Conservation (phyloP, 345 rosid species). For the Aquilaria sinensis region DNA sequence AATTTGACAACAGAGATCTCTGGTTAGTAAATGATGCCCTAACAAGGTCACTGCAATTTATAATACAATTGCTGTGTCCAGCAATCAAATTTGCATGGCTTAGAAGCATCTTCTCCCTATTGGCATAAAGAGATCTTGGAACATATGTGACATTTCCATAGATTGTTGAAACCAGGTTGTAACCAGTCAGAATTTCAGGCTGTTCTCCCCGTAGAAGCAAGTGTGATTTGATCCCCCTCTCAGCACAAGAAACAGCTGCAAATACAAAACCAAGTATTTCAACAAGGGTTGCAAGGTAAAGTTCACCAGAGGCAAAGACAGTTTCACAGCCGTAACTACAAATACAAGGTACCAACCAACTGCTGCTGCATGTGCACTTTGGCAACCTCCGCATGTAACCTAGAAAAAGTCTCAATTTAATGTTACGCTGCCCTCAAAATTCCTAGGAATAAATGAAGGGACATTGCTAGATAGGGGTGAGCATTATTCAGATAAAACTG, state of each 20-base stretch:
- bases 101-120: conserved; percentile 53
- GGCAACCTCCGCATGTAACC: conserved; percentile 98
- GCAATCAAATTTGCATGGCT: conserved; percentile 49
- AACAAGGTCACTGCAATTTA: conserved; percentile 48
- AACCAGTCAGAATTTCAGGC: conserved; percentile 75
- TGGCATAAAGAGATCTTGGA: conserved; percentile 60
- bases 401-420: conserved; percentile 32
- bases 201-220: conserved; percentile 85
- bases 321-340: not conserved
- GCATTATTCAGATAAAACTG: too few species aligned
- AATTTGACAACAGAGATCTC: conserved; percentile 13
- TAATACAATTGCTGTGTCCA: conserved; percentile 38
- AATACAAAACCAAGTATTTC: conserved; percentile 1
- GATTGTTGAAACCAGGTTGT: conserved; percentile 65
- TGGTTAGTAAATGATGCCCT: conserved; percentile 23
- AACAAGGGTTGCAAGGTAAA: not conserved
- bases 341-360: conserved; percentile 45
- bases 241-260: conserved; percentile 88
- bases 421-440: conserved; percentile 18
- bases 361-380: conserved; percentile 88
- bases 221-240: conserved; percentile 79
- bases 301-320: not conserved
- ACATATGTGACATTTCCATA: conserved; percentile 64
- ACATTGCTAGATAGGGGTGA: too few species aligned
- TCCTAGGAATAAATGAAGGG: conserved; percentile 7